Percentiles rank a stretch among this genome's conserved stretches.
phyloP scores from a whole-genome alignment of 2,329 filamentous ascomycete species.

The Elsinoe fawcettii region DNA sequence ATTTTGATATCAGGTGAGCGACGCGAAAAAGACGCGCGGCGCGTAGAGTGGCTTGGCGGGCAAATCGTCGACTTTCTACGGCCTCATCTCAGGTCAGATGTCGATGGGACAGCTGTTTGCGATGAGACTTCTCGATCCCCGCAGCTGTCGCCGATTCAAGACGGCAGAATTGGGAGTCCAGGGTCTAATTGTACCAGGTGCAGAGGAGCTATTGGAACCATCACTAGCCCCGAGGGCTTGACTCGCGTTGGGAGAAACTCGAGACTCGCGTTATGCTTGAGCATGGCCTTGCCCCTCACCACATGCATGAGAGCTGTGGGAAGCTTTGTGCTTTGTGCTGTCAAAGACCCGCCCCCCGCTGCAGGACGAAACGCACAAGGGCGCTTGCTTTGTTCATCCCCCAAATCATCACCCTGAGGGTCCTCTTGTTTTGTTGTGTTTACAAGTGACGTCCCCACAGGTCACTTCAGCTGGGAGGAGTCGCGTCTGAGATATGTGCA shows the following conservation, averaged over 20 bases:
- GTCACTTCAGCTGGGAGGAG: not conserved
- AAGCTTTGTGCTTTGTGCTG: conserved; percentile 2
- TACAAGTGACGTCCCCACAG: conserved; percentile 7
- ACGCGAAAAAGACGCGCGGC: conserved; percentile 12
- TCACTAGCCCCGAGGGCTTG: not conserved
- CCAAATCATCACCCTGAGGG: not conserved
- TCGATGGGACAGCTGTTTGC: conserved; percentile 10
- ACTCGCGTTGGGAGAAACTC: not conserved
- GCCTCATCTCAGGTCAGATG: not conserved
- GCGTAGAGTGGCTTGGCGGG: conserved; percentile 14
- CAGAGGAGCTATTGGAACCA: conserved; percentile 3
- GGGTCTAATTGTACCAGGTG: conserved; percentile 4
- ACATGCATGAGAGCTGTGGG: not conserved
- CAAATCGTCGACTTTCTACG: not conserved
- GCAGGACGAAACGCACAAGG: conserved; percentile 11
- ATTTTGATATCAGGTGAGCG: conserved; percentile 8
- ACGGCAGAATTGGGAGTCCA: not conserved
- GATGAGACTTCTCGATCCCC: conserved; percentile 9
- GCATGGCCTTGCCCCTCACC: not conserved
- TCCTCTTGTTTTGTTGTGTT: conserved; percentile 4
- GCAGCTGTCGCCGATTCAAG: conserved; percentile 1
- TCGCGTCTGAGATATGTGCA: not conserved
- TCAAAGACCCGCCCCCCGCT: conserved; percentile 3
- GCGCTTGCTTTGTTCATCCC: not conserved
- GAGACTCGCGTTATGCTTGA: not conserved